Base-by-base conservation (phyloP, 352 stramenopile genomes). In the Phytopythium aichiense region DNA sequence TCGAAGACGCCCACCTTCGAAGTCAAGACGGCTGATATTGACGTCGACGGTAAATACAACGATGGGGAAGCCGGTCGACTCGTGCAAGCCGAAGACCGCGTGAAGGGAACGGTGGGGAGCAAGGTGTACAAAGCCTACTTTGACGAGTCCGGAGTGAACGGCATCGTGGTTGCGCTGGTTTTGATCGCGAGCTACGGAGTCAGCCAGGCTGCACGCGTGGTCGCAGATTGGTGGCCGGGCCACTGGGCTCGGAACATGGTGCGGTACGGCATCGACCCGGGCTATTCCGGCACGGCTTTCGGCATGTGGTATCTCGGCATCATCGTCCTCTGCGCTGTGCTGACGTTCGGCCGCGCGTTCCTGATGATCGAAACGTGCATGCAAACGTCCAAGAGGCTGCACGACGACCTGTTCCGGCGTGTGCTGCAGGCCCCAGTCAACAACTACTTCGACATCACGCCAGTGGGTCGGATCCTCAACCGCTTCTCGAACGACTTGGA, bases 401-500 rank as follows among this genome's bases (percentile, higher is more conserved):
- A 81, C 35, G 57, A 76, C 20, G 67, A 76, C n/a, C 59, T 76
- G 15, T 78, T 81, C 38, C 59, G 67, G 6, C 71, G 73, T 4
- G 71, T 87, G 30, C 43, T 88, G 11, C 30, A 25, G n/a, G 77
- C 77, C 9, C 73, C 76, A 3, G 50, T 87, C 2, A 81, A 71
- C 20, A 43, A 30, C 6, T 86, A 84, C 61, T 87, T 86, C 54
- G 76, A 87, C 22, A 64, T 82, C 38, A 87, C 76, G 11, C 78
- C 78, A 0, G 60, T 89, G 15, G 76, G 76, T 12, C 74, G 68
- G 4, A 81, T 86, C 58, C 66, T 86, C 58, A 86, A 83, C 33
- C 67, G 76, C 0, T 86, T 86, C 57, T 81, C 73, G 7, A 76
- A 69, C 37, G 77, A 86, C 35, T 61, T 84, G 30, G 77, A 86